Evolutionary conservation across 1,284 basidiomycete genomes (phyloP).

Genomic region (Sporisorium sorghi): DNA sequence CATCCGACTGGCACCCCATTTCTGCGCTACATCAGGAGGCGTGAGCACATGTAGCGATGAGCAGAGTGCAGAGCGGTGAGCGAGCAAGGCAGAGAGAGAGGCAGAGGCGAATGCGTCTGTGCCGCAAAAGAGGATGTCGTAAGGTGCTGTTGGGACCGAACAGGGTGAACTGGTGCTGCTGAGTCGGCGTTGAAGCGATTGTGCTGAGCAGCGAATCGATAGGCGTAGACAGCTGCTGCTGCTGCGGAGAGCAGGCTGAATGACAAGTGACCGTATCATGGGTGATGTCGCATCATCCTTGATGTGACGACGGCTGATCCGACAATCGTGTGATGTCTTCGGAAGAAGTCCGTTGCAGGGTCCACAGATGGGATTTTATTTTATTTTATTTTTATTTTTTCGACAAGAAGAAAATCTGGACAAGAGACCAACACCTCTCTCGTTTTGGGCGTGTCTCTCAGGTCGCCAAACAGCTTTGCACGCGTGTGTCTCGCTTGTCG

Average conservation of each 20-base stretch:
- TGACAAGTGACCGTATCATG: neutral
- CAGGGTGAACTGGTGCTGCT: neutral
- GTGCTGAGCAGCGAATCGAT: neutral
- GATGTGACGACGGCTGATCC: neutral
- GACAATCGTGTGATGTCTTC: neutral
- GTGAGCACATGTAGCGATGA: constrained; percentile 74
- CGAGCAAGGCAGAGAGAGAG: constrained; percentile 36
- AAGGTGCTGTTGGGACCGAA: constrained; percentile 32
- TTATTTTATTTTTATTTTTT: too few species aligned
- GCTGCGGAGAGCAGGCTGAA: neutral
- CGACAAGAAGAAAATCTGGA: neutral
- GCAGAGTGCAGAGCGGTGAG: constrained; percentile 4
- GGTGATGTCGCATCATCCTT: neutral
- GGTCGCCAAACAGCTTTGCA: constrained; percentile 3
- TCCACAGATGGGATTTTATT: neutral
- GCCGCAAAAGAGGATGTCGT: constrained; percentile 67
- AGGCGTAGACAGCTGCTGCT: neutral
- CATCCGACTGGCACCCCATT: constrained; percentile 62
- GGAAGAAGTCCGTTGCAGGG: neutral
- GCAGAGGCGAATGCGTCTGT: constrained; percentile 58
- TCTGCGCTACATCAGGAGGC: constrained; percentile 71
- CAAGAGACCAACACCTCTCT: constrained; percentile 11
- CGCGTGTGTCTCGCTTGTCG: neutral
- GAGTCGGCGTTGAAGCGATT: neutral
- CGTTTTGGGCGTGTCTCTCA: constrained; percentile 3